A percentile compares a stretch with the other conserved stretches of the same genome.
Conservation (phyloP, 345 rosid species). For the Boechera divaricarpa region DNA sequence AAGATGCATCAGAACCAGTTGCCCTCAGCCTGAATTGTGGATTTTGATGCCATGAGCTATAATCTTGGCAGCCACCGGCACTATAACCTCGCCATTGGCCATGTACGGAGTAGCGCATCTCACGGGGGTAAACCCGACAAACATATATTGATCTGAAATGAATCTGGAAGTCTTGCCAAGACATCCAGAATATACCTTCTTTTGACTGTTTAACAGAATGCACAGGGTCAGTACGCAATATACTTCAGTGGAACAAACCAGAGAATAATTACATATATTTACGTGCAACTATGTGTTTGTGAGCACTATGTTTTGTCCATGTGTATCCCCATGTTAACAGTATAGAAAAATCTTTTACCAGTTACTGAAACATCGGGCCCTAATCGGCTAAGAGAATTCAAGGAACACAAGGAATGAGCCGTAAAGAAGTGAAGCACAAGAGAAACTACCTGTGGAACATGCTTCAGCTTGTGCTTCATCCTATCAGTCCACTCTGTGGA, state of each 20-base stretch:
- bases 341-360: background rate
- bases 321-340: slow-evolving; percentile 9
- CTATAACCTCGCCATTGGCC: slow-evolving; percentile 97
- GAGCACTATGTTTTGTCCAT: slow-evolving; percentile 1
- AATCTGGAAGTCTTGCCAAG: slow-evolving; percentile 99
- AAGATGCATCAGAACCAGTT: slow-evolving; percentile 85
- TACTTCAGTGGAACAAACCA: background rate
- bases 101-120: slow-evolving; percentile 96
- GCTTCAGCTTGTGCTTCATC: slow-evolving; percentile 96
- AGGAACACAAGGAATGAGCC: background rate
- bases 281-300: background rate
- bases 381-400: slow-evolving; percentile 1
- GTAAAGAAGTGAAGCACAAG: slow-evolving; percentile 15
- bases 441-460: slow-evolving; percentile 77
- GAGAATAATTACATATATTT: background rate
- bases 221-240: slow-evolving; percentile 35
- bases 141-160: slow-evolving; percentile 99
- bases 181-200: slow-evolving; percentile 99
- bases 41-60: slow-evolving; percentile 98
- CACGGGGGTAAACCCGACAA: slow-evolving; percentile 95
- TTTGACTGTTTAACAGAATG: slow-evolving; percentile 71
- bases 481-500: slow-evolving; percentile 98
- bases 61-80: slow-evolving; percentile 99
- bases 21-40: slow-evolving; percentile 96
- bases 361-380: background rate